These are phyloP conservation scores for Rauvolfia tetraphylla DNA, from an alignment of 257 asterid genomes.

Conservation along the genomic window DNA sequence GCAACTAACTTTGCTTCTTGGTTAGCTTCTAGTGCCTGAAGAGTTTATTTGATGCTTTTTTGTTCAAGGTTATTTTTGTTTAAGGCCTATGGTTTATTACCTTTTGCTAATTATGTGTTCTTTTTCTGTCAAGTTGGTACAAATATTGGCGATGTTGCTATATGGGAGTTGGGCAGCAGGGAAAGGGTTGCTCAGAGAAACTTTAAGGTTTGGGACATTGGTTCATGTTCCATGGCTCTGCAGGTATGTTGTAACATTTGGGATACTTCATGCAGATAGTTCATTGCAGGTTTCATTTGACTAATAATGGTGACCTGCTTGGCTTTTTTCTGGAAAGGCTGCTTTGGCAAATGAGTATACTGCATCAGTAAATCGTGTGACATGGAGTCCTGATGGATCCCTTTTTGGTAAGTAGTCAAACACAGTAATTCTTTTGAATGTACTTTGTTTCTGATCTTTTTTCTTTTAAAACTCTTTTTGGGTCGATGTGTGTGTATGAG, in stretches of 20 bases:
- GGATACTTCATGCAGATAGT: not conserved
- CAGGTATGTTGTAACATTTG: conserved; percentile 35
- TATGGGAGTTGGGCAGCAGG: conserved; percentile 57
- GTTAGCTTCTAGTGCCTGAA: conserved; percentile 34
- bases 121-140: conserved; percentile 55
- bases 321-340: conserved; percentile 38
- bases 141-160: conserved; percentile 46
- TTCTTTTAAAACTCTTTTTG: no score
- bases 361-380: conserved; percentile 61
- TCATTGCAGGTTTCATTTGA: conserved; percentile 6
- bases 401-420: conserved; percentile 38
- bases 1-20: conserved; percentile 49
- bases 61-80: not conserved
- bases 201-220: conserved; percentile 60
- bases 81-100: not conserved
- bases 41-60: not conserved
- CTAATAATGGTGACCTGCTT: conserved; percentile 6
- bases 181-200: conserved; percentile 42
- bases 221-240: conserved; percentile 46
- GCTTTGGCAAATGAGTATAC: conserved; percentile 50
- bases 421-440: not conserved
- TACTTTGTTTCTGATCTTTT: not conserved
- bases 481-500: no score
- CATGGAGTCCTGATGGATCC: conserved; percentile 64
- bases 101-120: not conserved